Evolutionary conservation across 441 rosid species (phyloP), one percentile per base, ranked within the genome.

Genomic region (Flueggea neowawraea): DNA sequence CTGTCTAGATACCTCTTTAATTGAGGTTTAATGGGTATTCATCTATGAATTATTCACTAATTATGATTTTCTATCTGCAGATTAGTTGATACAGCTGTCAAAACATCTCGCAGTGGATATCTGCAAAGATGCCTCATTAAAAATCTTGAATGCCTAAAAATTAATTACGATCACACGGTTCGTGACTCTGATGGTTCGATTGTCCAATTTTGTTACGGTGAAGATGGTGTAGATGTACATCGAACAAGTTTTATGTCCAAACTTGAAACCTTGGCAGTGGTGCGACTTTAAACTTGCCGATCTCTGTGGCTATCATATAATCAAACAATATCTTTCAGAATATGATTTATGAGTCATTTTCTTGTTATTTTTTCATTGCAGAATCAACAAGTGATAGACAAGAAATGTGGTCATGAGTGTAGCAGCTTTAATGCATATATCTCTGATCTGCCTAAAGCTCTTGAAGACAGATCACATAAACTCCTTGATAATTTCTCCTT

Each of bases 61-160:
- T 58, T 66, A 82, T 69, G 58, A 57, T 59, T 65, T 73, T 66
- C 64, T 71, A 56, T 66, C 58, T 64, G 54, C 73, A 95, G 99
- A 83, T 82, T 95, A 64, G 99, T 95, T 73, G 98, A 95, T 75
- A 95, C 99, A 49, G 98, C 99, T 31, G 99, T 95, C 64, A 95
- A 95, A 78, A 95, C 99, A 72, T 95, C 99, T 62, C 95, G 99
- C 55, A 92, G 99, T 87, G 99, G 99, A 33, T 92, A 95, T 83
- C 89, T 95, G 60, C 99, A 95, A 73, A 90, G 99, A 74, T 95
- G 99, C 78, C 84, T 95, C 48, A 87, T 95, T 73, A 95, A 95
- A 80, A 95, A 95, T 76, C 96, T 95, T 8, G 99, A 95, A 84
- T 80, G 89, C 77, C 84, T 95, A 62, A 95, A 88, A 81, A 80